Evolutionary conservation across 208 protist species (phyloP).

Genomic region (Naegleria fowleri): DNA sequence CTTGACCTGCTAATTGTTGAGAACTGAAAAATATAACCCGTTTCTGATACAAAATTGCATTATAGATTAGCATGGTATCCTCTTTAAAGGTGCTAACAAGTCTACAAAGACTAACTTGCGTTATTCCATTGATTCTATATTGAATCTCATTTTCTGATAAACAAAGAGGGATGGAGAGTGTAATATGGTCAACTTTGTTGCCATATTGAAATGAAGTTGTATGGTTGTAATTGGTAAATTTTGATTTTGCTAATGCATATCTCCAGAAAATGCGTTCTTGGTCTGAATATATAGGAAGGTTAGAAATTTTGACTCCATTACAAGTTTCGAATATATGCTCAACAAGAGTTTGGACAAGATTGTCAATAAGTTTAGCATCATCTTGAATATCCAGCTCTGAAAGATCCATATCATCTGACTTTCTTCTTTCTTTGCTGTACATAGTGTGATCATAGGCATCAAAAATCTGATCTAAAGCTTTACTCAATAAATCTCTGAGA

Average conservation of each 20-base stretch:
- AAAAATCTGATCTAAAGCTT: background rate
- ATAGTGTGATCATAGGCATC: background rate
- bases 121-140: background rate
- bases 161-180: background rate
- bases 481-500: conserved; percentile 11
- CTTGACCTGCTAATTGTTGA: background rate
- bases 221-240: background rate
- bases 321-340: background rate
- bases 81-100: background rate
- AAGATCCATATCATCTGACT: background rate
- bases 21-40: background rate
- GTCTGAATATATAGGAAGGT: background rate
- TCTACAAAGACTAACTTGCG: background rate
- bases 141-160: background rate
- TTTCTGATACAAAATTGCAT: conserved; percentile 17
- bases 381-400: background rate
- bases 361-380: background rate
- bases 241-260: background rate
- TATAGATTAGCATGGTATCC: background rate
- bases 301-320: background rate
- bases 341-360: background rate
- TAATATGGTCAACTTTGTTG: background rate
- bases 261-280: background rate
- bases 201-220: background rate
- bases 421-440: background rate